Base-by-base conservation (phyloP, 2,329 filamentous ascomycete genomes). In the Apiospora aurea region DNA sequence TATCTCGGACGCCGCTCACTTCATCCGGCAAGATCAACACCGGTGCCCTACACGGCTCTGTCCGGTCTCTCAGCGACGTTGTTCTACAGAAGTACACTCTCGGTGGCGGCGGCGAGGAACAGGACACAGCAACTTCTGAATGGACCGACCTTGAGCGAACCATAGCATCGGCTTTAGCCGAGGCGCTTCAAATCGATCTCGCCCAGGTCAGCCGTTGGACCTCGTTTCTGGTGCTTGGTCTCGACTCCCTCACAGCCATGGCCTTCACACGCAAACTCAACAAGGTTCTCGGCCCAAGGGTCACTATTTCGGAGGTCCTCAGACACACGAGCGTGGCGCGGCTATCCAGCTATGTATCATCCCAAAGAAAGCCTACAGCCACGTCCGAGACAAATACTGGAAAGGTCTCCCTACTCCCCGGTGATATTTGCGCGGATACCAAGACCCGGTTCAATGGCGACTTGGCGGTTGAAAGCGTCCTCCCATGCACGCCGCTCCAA, bases 401-500 rank as follows among this genome's bases (percentile, higher is more conserved):
- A n/a, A 18, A 64, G 8, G 57, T 34, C 10, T 64, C 18, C 1
- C 29, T 41, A 6, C 57, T 64, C 7, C 57, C 57, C 4, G 34
- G 2, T n/a, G 57, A 13, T 41, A 41, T 64, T 18, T 41, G 57
- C 0, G 74, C 77, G 16, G 73, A 75, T 44, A 74, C 87, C 8
- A 77, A 74, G 38, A 71, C 78, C 7, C 76, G 75, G 0, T 83
- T 88, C 71, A 64, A 29, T n/a, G 26, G 26, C 3, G 10, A 4
- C 18, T 21, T 64, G 57, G 64, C 75, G 0, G 83, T 93, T 2
- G 81, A 87, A 43, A 85, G 83, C 1, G 85, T 97, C 11, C 82
- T 95, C 6, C 95, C 95, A 0, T 97, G 95, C 78, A 97, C 94
- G 1, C 93, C 95, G 0, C 83, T 98, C 0, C 95, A 98, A 80